Base-by-base conservation (phyloP, 495 filamentous ascomycete genomes). In the Sporormia fimetaria region DNA sequence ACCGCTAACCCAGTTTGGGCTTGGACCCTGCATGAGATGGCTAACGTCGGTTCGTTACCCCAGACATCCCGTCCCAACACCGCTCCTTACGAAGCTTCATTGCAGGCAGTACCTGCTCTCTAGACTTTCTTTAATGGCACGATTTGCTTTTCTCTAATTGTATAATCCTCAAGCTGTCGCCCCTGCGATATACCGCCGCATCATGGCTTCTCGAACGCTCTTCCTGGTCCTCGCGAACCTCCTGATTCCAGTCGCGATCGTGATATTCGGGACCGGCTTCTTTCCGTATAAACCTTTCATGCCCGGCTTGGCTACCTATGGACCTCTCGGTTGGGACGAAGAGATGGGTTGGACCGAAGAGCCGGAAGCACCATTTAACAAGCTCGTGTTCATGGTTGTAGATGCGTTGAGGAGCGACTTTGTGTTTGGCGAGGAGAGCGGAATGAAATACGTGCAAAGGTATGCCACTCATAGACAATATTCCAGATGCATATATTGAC, bases 241-340 rank as follows among this genome's bases (percentile, higher is more conserved):
- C 11, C 62, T 96, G 16, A 74, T 94, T 21, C 81, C 83, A 2
- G 44, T 83, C 26, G 77, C 85, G 27, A 75, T 95, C 33, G 44
- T 92, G 29, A 63, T 77, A 37, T 99, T 99, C 59, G 87, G 83
- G 5, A 73, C 78, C 3, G 90, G 92, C 11, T 99, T 96, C 68
- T 96, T 99, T 57, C 90, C 90, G 11, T 94, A 95, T 62, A 99
- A 96, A 54, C 82, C 90, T 3, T 77, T 96, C 41, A 68, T 96
- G 16, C 74, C 86, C 11, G 90, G 90, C 16, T 64, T 87, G 29
- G 87, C 87, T 12, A 66, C 66, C 17, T 81, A 76, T 58, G 67
- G 74, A 40, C 49, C 64, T 11, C 41, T 63, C 17, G 63, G 61
- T 6, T 61, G 71, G 56, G 40, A 54, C 44, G 51, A 44, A 24